These are phyloP conservation scores for Pseudogymnoascus sp. DNA, from an alignment of 2,329 filamentous ascomycete species.

Conservation along the genomic window DNA sequence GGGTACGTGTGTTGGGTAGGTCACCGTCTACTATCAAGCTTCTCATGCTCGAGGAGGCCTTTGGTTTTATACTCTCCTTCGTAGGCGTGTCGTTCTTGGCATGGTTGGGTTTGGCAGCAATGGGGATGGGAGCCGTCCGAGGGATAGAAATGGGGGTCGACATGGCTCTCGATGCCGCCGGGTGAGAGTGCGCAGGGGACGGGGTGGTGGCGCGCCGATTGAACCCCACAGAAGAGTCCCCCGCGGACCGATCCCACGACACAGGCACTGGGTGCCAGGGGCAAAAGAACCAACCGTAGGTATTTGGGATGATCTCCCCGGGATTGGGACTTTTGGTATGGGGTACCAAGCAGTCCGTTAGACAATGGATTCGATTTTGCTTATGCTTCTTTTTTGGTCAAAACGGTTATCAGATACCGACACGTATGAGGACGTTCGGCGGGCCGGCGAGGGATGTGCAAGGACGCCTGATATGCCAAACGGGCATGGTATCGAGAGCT, in stretches of 20 bases:
- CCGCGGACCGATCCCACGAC: constrained; percentile 2
- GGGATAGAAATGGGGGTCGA: constrained; percentile 45
- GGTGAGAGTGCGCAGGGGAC: constrained; percentile 6
- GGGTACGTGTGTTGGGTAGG: constrained; percentile 33
- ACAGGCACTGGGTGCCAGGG: background rate
- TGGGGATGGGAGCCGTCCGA: constrained; percentile 56
- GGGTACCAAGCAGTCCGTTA: background rate
- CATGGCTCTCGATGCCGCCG: constrained; percentile 31
- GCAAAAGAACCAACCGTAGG: constrained; percentile 5
- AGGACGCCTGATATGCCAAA: constrained; percentile 4
- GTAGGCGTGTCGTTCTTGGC: constrained; percentile 20
- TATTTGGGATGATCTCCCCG: background rate
- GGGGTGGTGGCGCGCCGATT: background rate
- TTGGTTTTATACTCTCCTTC: constrained; percentile 27
- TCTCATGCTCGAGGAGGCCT: constrained; percentile 38
- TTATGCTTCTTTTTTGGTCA: background rate
- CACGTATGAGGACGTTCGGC: constrained; percentile 2
- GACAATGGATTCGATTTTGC: background rate
- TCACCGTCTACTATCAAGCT: constrained; percentile 22
- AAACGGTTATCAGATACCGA: background rate
- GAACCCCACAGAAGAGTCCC: constrained; percentile 6
- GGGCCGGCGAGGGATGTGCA: constrained; percentile 2
- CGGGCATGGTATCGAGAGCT: constrained; percentile 5
- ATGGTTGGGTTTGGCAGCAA: constrained; percentile 50
- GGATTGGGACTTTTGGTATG: background rate